Conservation (phyloP, 257 asterid genomes). For the Euphrasia confusa region DNA sequence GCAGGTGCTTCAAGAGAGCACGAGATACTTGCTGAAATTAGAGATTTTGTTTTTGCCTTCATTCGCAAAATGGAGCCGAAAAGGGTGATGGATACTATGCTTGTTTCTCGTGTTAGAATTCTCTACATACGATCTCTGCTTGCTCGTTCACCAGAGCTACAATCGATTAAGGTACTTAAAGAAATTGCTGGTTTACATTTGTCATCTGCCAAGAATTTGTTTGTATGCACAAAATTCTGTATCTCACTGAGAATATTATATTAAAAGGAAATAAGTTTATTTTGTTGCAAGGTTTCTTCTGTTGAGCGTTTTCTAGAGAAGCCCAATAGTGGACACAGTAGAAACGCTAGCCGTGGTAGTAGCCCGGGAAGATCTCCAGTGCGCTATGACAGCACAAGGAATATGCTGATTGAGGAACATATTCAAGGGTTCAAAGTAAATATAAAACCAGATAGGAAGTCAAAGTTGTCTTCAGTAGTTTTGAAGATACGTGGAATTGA, state of each 20-base stretch:
- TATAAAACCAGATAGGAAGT: constrained; percentile 87
- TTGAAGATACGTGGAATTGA: constrained; percentile 39
- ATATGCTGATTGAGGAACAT: constrained; percentile 67
- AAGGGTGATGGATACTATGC: constrained; percentile 99
- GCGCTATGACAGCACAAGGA: constrained; percentile 59
- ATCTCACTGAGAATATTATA: constrained; percentile 1
- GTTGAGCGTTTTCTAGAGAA: constrained; percentile 93
- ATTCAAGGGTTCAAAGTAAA: constrained; percentile 88
- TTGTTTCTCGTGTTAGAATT: constrained; percentile 98
- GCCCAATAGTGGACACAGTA: constrained; percentile 77
- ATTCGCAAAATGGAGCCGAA: constrained; percentile 97
- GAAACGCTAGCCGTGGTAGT: constrained; percentile 95
- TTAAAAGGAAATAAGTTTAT: constrained; percentile 21
- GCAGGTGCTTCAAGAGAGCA: constrained; percentile 99
- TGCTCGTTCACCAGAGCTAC: constrained; percentile 98
- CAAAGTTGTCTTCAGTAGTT: constrained; percentile 92
- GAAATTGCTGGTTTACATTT: constrained; percentile 14
- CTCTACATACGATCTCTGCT: constrained; percentile 92
- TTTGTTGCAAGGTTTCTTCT: constrained; percentile 63
- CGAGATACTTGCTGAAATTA: constrained; percentile 97
- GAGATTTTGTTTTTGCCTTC: constrained; percentile 93
- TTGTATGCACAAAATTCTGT: constrained; percentile 19
- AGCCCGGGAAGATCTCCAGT: constrained; percentile 97
- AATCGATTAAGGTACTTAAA: constrained; percentile 81
- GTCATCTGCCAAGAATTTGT: constrained; percentile 8